Evolutionary conservation across 306 rosid genomes (phyloP).

Genomic region (Cucurbita argyrosperma): DNA sequence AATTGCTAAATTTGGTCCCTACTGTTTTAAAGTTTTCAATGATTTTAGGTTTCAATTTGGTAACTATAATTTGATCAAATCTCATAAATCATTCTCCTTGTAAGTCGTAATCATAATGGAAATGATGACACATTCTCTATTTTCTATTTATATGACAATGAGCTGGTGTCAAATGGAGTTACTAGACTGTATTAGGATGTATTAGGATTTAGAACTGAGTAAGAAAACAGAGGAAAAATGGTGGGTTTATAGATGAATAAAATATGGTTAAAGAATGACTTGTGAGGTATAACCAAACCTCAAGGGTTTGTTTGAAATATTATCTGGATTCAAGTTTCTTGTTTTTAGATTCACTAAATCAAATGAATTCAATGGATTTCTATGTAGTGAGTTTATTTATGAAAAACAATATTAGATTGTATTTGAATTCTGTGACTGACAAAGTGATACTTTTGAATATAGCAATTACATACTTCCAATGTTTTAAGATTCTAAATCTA

Average conservation of each 20-base stretch:
- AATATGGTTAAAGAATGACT: not conserved
- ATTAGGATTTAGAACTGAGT: not conserved
- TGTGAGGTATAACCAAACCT: not conserved
- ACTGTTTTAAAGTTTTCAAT: not conserved
- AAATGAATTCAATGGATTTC: not conserved
- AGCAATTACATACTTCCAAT: not conserved
- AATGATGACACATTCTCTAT: not conserved
- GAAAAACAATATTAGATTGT: not conserved
- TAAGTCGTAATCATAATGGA: not conserved
- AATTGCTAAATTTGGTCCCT: not conserved
- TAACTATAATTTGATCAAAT: not conserved
- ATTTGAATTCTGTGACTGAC: not conserved
- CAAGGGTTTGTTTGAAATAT: not conserved
- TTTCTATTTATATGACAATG: not conserved
- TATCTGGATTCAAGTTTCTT: not conserved
- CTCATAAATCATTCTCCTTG: not conserved
- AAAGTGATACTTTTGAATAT: not conserved
- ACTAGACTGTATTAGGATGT: not conserved
- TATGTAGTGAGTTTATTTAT: not conserved
- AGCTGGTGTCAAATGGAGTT: not conserved
- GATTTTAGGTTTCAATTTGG: not conserved
- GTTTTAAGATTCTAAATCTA: not conserved
- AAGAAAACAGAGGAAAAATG: not conserved
- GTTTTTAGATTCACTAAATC: not conserved
- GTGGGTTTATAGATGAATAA: not conserved